Base-by-base conservation (phyloP, 495 filamentous ascomycete genomes). In the Tuber indicum region DNA sequence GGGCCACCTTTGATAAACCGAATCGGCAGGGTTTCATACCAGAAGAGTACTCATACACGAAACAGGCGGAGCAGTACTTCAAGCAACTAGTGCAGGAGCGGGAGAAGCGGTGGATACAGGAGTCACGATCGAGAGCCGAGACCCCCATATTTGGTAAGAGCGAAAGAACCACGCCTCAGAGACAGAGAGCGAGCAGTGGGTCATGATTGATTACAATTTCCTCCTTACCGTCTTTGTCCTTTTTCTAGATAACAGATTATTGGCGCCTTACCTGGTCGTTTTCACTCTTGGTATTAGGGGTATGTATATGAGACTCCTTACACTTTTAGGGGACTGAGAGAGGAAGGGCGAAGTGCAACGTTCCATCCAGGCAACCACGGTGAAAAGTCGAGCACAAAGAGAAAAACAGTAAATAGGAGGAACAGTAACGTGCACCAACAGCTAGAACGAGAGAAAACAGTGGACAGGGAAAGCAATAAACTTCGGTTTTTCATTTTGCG, bases 11-110 rank as follows among this genome's bases (percentile, higher is more conserved):
- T 1, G 86, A 88, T 71, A 89, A 87, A 70, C 87, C 83, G 81
- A 96, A 96, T 81, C 84, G 87, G 5, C 91, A 89, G 86, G 89
- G 87, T 76, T 94, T 92, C 90, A 92, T 88, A 39, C 90, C 93
- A 9, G 86, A 92, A 19, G 87, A 88, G 44, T 96, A 95, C 83
- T 90, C 88, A 70, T 89, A 89, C 41, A 93, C 91, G 2, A 89
- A 91, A 36, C 89, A 91, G 79, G 92, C 91, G 26, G 92, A 94
- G 84, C 90, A 91, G 32, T 94, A 93, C 79, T 90, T 93, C 66
- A 88, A 89, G 85, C 87, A 87, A 46, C 83, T 94, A 73, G 88
- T 93, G 0, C 85, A 84, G 0, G 91, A 83, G 44, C 75, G 77
- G 36, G 82, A 83, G 19, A 77, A 76, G 70, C 75, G 75, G 39